Percentiles rank a stretch among this genome's conserved stretches.
phyloP scores from a whole-genome alignment of 2,329 filamentous ascomycete species.

The Oidium heveae region DNA sequence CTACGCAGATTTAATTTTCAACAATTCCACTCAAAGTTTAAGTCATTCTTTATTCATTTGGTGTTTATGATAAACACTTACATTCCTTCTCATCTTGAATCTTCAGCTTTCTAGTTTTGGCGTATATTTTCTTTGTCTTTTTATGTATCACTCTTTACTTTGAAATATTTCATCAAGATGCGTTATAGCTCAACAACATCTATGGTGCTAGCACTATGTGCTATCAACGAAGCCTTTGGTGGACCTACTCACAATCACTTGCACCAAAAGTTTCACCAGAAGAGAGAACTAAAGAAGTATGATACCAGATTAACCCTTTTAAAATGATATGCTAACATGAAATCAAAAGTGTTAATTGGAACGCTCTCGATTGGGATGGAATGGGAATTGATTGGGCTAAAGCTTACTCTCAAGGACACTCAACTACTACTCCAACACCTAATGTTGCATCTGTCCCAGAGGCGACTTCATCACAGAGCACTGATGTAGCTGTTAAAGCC shows the following conservation, averaged over 20 bases:
- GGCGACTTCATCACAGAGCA: too few relatives aligned
- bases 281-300: slow-evolving; percentile 10
- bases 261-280: slow-evolving; percentile 10
- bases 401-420: slow-evolving; percentile 4
- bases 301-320: slow-evolving; percentile 1
- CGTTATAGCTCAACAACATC: slow-evolving; percentile 11
- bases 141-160: too few relatives aligned
- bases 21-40: too few relatives aligned
- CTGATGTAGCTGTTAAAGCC: too few relatives aligned
- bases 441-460: not conserved
- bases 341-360: slow-evolving; percentile 6
- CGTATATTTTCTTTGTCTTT: too few relatives aligned
- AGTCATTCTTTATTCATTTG: too few relatives aligned
- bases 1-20: too few relatives aligned
- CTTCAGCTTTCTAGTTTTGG: too few relatives aligned
- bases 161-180: slow-evolving; percentile 7
- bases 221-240: slow-evolving; percentile 11
- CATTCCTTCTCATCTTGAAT: too few relatives aligned
- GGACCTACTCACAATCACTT: slow-evolving; percentile 11
- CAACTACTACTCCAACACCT: slow-evolving; percentile 1
- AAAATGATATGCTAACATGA: not conserved
- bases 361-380: slow-evolving; percentile 8
- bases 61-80: too few relatives aligned
- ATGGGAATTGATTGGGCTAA: slow-evolving; percentile 11
- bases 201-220: slow-evolving; percentile 11